Base-by-base conservation (phyloP, 1,284 basidiomycete genomes). In the Puccinia triticina region DNA sequence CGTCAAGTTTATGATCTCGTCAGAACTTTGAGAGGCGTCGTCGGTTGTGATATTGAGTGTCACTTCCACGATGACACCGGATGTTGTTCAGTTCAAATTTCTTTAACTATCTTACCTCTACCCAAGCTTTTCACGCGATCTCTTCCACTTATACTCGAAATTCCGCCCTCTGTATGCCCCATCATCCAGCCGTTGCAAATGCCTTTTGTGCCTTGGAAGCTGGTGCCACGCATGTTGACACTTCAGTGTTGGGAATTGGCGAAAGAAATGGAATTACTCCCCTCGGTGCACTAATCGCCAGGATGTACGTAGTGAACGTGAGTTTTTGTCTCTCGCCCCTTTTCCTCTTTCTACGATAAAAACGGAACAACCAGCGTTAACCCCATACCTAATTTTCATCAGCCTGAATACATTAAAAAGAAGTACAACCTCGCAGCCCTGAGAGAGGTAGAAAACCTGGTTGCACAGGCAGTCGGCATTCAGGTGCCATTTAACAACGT, bases 181-280 rank as follows among this genome's bases (percentile, higher is more conserved):
- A 23, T 73, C 61, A 84, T n/a, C n/a, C n/a, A 93, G 95, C 97
- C 83, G 98, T 99, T 85, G 97, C 97, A 85, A 99, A 99, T 88
- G 96, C 97, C 37, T 99, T 98, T 89, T 94, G 94, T 83, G 97
- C 97, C 53, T 92, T 99, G 80, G 97, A 99, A 88, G 97, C 97
- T 82, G 97, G 97, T 87, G 97, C 96, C 53, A 99, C 97, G 59
- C 97, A 99, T 88, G 95, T 99, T 87, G 97, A 99, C 88, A 98
- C 96, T 23, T 98, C 89, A 34, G 88, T 89, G 92, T 93, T 99
- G 84, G 97, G 97, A 87, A 99, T 99, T 84, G 97, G 97, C 84
- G 97, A 99, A 89, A 93, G 97, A 87, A 98, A 99, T 85, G 97
- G 97, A 84, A 99, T 99, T 88, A 98, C 97, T 14, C 95, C 96